phyloP scores from a whole-genome alignment of 257 asterid species.

The Pogostemon cablin region DNA sequence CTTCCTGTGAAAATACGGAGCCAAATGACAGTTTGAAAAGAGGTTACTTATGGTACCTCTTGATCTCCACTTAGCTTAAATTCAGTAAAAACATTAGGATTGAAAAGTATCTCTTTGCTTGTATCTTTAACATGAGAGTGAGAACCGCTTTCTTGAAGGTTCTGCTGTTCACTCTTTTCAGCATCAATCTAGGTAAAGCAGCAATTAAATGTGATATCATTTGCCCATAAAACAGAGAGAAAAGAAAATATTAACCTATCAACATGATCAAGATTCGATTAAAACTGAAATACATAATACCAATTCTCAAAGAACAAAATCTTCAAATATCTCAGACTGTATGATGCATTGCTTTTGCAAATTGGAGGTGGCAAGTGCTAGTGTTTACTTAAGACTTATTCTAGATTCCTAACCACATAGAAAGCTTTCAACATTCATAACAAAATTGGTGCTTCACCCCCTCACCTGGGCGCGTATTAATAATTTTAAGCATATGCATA shows the following conservation, averaged over 20 bases:
- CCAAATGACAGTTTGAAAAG: slow-evolving; percentile 20
- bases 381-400: not conserved
- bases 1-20: slow-evolving; percentile 14
- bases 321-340: too few relatives aligned
- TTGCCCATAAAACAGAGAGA: slow-evolving; percentile 1
- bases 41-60: slow-evolving; percentile 51
- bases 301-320: too few relatives aligned
- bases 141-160: slow-evolving; percentile 39
- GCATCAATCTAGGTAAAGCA: slow-evolving; percentile 24
- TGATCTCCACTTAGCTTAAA: slow-evolving; percentile 73
- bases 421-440: slow-evolving; percentile 14
- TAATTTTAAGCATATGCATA: not conserved
- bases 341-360: too few relatives aligned
- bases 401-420: not conserved
- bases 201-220: not conserved
- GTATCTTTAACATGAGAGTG: slow-evolving; percentile 40
- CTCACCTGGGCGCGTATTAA: not conserved
- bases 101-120: slow-evolving; percentile 60
- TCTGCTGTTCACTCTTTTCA: slow-evolving; percentile 38
- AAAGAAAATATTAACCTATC: not conserved
- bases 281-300: too few relatives aligned
- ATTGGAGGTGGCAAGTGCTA: not conserved
- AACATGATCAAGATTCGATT: not conserved
- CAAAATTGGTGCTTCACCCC: slow-evolving; percentile 7
- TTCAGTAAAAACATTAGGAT: slow-evolving; percentile 86